These are phyloP conservation scores for Bryoglossum gracile DNA, from an alignment of 495 filamentous ascomycete genomes.

Conservation along the genomic window DNA sequence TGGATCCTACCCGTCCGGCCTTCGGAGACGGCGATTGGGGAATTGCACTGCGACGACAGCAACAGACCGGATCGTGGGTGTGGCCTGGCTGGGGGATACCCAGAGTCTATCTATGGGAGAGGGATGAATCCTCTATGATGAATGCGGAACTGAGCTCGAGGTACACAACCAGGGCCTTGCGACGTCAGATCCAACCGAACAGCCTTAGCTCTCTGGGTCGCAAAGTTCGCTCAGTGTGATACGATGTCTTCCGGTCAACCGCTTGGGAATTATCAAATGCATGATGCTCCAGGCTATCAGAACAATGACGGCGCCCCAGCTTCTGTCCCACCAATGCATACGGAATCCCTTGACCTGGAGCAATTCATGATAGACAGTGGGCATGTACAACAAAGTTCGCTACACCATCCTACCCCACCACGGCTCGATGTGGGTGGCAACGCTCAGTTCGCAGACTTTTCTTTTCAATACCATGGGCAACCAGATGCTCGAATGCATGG, in stretches of 20 bases:
- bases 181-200: constrained; percentile 1
- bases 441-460: constrained; percentile 22
- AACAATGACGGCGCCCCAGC: constrained; percentile 4
- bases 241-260: constrained; percentile 19
- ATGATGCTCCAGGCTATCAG: constrained; percentile 13
- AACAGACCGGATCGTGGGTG: too few species aligned
- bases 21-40: too few species aligned
- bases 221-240: neutral
- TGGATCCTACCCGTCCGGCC: too few species aligned
- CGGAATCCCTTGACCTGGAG: constrained; percentile 18
- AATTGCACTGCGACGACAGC: too few species aligned
- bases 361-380: constrained; percentile 24
- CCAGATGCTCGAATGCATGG: constrained; percentile 14
- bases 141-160: neutral
- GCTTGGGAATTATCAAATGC: constrained; percentile 10
- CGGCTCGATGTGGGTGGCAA: constrained; percentile 18
- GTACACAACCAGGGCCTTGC: constrained; percentile 2
- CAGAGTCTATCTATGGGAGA: too few species aligned
- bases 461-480: constrained; percentile 16
- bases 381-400: constrained; percentile 2
- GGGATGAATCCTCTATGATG: constrained; percentile 7
- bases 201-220: neutral
- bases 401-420: constrained; percentile 13
- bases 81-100: too few species aligned
- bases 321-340: constrained; percentile 8